These are phyloP conservation scores for Dalbergia oliveri DNA, from an alignment of 306 rosid genomes.

Conservation along the genomic window DNA sequence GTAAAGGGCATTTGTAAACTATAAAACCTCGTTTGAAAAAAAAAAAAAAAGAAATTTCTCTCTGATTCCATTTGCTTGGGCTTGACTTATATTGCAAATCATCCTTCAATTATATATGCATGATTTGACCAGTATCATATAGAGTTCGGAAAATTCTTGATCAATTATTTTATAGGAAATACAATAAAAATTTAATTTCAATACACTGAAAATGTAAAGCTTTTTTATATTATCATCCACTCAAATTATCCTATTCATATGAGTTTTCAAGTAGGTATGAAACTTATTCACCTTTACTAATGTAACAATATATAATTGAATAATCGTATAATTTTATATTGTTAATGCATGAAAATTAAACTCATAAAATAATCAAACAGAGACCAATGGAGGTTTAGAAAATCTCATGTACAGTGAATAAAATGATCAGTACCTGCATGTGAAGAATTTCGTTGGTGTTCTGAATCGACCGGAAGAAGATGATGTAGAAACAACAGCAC, in stretches of 20 bases:
- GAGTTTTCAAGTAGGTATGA: no score
- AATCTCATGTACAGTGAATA: neutral
- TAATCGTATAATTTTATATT: no score
- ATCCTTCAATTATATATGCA: neutral
- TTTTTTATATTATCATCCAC: no score
- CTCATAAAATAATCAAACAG: no score
- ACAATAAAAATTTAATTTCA: neutral
- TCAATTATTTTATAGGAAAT: neutral
- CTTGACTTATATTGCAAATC: no score
- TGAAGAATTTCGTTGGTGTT: neutral
- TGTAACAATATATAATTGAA: no score
- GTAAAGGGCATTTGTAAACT: neutral
- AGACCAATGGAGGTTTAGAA: neutral
- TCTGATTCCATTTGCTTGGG: no score
- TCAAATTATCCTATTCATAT: no score
- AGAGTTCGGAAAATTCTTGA: neutral
- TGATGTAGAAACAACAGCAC: constrained; percentile 31
- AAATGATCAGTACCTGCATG: constrained; percentile 3
- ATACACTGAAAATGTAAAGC: no score
- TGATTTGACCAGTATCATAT: neutral
- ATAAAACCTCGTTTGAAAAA: neutral
- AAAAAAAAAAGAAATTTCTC: no score
- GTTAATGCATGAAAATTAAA: no score
- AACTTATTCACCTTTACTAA: no score
- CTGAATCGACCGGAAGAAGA: constrained; percentile 36